Conservation (phyloP, 2,329 filamentous ascomycete genomes). For the Clonostachys rosea region DNA sequence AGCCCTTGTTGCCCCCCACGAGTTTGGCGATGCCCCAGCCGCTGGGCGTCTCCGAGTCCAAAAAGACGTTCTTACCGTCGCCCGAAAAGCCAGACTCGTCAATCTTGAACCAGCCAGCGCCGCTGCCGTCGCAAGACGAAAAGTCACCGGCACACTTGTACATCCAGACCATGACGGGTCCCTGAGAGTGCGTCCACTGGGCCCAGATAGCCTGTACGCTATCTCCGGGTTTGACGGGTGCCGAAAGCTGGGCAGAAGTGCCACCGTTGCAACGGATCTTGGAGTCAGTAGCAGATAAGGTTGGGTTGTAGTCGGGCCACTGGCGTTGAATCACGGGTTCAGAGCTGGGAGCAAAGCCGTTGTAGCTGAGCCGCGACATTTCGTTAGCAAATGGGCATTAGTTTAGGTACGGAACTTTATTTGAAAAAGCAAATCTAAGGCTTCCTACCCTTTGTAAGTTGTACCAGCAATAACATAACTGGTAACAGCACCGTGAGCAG, state of each 20-base stretch:
- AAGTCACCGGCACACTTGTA: conserved; percentile 42
- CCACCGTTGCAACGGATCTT: conserved; percentile 54
- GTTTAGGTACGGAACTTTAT: neutral
- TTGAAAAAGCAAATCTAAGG: neutral
- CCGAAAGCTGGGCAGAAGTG: conserved; percentile 36
- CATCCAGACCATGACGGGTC: conserved; percentile 54
- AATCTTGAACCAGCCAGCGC: conserved; percentile 55
- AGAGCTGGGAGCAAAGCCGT: conserved; percentile 42
- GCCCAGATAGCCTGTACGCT: conserved; percentile 44
- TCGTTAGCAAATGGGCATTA: neutral
- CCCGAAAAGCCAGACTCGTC: conserved; percentile 45
- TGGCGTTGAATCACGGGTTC: conserved; percentile 51
- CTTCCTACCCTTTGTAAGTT: conserved; percentile 26
- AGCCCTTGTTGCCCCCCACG: conserved; percentile 37
- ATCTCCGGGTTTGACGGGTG: conserved; percentile 38
- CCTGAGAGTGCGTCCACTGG: conserved; percentile 55
- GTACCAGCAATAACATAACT: conserved; percentile 40
- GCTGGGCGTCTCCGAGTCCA: conserved; percentile 9
- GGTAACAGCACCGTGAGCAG: conserved; percentile 32
- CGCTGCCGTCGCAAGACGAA: conserved; percentile 42
- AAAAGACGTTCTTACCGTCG: conserved; percentile 17
- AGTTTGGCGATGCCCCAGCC: conserved; percentile 11
- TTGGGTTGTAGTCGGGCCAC: conserved; percentile 54
- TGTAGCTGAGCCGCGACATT: conserved; percentile 14
- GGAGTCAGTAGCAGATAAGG: conserved; percentile 37